Base-by-base conservation (phyloP, 352 stramenopile species). In the Peronosclerospora sorghi region DNA sequence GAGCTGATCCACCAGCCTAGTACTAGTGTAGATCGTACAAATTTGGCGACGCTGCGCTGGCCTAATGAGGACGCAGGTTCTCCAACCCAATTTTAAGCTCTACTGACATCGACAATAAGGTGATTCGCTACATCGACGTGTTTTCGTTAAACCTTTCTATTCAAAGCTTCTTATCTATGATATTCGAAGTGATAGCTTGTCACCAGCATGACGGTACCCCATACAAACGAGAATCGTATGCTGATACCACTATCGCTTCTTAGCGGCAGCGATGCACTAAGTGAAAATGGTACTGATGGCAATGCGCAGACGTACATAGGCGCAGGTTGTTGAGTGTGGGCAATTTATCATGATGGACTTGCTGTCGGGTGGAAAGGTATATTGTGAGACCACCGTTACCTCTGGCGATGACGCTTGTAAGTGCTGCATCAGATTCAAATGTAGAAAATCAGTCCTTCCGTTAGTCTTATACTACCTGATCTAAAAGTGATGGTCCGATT, bases 241-340 rank as follows among this genome's bases (percentile, higher is more conserved):
- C 68, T 57, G 29, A 65, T 73, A 40, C 73, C 64, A 7, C 37
- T 82, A 4, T 63, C 54, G 9, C 55, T 68, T 0, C 65, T 65
- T 38, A 23, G 40, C 9, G 59, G 54, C 35, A 62, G 55, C 20
- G 20, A 49, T 44, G 32, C 34, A 2, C 30, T 51, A 32, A 47
- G 18, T 13, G 51, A 56, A 21, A 35, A 47, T 35, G 45, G 44
- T 8, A 27, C 38, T 19, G 45, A 49, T 3, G 35, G 53, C 10
- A 51, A 48, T 45, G 8, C 37, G 32, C 48, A 63, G 28, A 51
- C 59, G 4, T 86, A 72, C 46, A 62, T 87, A 26, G 71, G 54
- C 4, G 69, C 63, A 12, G 76, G 75, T 8, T 87, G n/a, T 76
- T 43, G 79, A 91, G 65, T 70, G 76, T 40, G 79, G 79, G 3